Base-by-base conservation (phyloP, 805 yeast genomes). In the Wickerhamiella sorbophila region DNA sequence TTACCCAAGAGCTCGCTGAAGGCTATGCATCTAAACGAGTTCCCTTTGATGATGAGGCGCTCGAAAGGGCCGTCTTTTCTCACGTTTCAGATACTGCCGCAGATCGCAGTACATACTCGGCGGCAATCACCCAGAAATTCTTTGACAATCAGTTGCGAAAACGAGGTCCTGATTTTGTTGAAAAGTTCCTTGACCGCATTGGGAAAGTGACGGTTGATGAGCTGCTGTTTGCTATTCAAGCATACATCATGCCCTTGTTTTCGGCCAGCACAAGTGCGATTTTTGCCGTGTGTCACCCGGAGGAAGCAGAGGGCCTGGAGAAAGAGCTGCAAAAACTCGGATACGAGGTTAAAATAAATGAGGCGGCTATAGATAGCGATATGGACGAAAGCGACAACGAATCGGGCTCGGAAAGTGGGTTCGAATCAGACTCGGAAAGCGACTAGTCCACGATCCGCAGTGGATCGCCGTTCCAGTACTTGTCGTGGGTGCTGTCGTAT, bases 51-150 rank as follows among this genome's bases (percentile, higher is more conserved):
- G 60, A 63, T 8, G 65, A 71, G 36, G 65, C 72, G 48, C 62
- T 86, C 20, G 75, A 76, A 48, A 87, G 86, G 45, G 79, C 95
- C 1, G 64, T 83, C 21, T 75, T 93, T 42, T 70, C 82, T 10
- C 71, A 84, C 39, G 87, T 86, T 20, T 79, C 79, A 50, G 65
- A 71, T 8, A 64, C 82, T 38, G 93, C 95, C 0, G 70, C 75
- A 19, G 60, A 65, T 4, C 87, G 82, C 49, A 69, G 77, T n/a
- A 77, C 79, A 49, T 67, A 66, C 35, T 69, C 69, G 43, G 69
- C 71, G 33, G 78, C 94, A 0, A 86, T 91, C 14, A 63, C 68
- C 41, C 64, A 70, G 16, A 81, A 77, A 55, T 81, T 77, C 51
- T 58, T 69, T 35, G 88, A 85, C 59, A 70, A 72, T 46, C 70